Percentiles rank a stretch among this genome's conserved stretches.
Evolutionary conservation across 176 grass and related monocot genomes (phyloP).

Genomic region (Aegilops longissima): DNA sequence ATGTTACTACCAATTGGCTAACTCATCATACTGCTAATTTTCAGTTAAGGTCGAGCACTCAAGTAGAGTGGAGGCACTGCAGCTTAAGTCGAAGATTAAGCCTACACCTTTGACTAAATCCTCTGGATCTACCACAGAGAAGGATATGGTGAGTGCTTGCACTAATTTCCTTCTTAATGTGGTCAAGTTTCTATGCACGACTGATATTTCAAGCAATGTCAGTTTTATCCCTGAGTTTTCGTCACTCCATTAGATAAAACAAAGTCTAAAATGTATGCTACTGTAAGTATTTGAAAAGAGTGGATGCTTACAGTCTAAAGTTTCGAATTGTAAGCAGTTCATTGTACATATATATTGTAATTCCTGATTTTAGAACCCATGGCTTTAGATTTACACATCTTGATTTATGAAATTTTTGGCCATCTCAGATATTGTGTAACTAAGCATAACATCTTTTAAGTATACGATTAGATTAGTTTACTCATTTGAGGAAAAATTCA

Average conservation of each 20-base stretch:
- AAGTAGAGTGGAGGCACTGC: slow-evolving; percentile 25
- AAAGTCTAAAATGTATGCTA: not conserved
- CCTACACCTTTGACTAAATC: slow-evolving; percentile 36
- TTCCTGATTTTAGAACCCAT: not conserved
- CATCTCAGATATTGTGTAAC: not conserved
- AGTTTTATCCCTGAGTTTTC: not conserved
- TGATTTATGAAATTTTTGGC: not conserved
- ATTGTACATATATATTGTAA: not conserved
- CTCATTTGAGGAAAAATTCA: not conserved
- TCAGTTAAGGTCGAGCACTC: slow-evolving; percentile 38
- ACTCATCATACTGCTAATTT: slow-evolving; percentile 26
- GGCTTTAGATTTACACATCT: not conserved
- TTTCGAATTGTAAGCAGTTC: not conserved
- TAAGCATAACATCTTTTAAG: not conserved
- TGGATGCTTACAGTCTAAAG: not conserved
- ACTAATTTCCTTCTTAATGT: not conserved
- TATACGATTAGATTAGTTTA: not conserved
- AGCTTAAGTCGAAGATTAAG: slow-evolving; percentile 38
- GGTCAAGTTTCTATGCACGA: not conserved
- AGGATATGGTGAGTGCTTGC: slow-evolving; percentile 46
- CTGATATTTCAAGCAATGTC: slow-evolving; percentile 3
- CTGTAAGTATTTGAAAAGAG: not conserved
- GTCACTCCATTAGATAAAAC: not conserved
- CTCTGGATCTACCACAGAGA: slow-evolving; percentile 33
- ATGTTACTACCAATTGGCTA: not conserved